Evolutionary conservation across 1,284 basidiomycete species (phyloP).

Genomic region (Sporisorium exsertum): DNA sequence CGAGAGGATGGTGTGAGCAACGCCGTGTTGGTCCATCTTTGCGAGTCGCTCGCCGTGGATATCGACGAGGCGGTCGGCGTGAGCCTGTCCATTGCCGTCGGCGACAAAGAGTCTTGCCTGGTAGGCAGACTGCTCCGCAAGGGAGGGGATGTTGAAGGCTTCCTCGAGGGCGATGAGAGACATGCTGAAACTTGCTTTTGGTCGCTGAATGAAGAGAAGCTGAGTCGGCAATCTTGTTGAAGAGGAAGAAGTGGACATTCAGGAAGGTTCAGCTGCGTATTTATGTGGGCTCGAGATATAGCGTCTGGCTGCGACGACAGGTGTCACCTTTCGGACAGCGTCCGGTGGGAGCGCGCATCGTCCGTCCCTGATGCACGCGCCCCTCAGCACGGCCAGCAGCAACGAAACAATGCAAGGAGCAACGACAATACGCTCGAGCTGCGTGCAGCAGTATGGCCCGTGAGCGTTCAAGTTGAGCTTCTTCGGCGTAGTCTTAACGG

Average conservation of each 20-base stretch:
- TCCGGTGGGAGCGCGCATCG: neutral
- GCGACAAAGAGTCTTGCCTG: constrained; percentile 50
- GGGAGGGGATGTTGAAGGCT: constrained; percentile 50
- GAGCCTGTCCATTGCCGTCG: constrained; percentile 47
- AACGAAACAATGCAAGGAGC: neutral
- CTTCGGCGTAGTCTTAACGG: neutral
- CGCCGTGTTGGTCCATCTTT: constrained; percentile 63
- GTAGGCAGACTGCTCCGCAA: constrained; percentile 51
- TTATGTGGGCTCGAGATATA: neutral
- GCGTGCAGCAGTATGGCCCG: constrained; percentile 1
- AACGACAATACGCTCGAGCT: neutral
- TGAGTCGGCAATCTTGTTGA: neutral
- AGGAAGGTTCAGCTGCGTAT: neutral
- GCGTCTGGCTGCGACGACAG: neutral
- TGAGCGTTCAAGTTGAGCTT: neutral
- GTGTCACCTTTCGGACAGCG: neutral
- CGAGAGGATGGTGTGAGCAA: constrained; percentile 61
- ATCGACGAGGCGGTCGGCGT: constrained; percentile 52
- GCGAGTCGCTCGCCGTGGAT: constrained; percentile 58
- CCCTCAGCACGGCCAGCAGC: neutral
- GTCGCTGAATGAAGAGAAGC: neutral
- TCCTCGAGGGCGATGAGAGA: constrained; percentile 51
- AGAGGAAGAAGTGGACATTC: neutral
- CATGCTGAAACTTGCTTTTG: constrained; percentile 11
- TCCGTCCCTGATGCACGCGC: neutral